phyloP scores from a whole-genome alignment of 108 stramenopile species.

The Stephanodiscus minutulus region DNA sequence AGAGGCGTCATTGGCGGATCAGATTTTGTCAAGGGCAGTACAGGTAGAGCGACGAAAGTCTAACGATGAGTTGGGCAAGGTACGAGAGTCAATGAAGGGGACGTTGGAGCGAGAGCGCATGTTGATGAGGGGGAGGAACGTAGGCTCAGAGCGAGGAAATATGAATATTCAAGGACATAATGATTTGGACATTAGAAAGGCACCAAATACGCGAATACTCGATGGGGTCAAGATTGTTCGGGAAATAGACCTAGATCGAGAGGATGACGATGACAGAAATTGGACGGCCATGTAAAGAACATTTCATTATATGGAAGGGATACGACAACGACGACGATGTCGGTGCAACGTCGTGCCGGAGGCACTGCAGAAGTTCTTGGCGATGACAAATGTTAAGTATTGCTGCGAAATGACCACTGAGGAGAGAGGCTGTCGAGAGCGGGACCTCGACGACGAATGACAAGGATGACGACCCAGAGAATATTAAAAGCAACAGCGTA shows the following conservation, averaged over 20 bases:
- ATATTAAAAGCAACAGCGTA: too few species aligned
- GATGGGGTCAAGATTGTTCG: constrained; percentile 31
- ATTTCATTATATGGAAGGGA: neutral
- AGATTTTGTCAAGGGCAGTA: constrained; percentile 18
- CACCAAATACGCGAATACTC: constrained; percentile 3
- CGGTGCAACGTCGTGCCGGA: neutral
- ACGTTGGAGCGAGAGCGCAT: constrained; percentile 28
- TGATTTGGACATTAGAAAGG: constrained; percentile 18
- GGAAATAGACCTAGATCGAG: constrained; percentile 10
- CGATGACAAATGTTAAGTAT: too few species aligned
- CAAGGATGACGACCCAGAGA: too few species aligned
- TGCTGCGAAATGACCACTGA: too few species aligned
- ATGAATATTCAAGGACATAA: constrained; percentile 8
- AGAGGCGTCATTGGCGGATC: constrained; percentile 18
- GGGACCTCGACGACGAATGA: too few species aligned
- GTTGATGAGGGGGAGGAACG: constrained; percentile 30
- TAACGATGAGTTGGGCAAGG: constrained; percentile 30
- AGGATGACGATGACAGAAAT: constrained; percentile 7
- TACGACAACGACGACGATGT: too few species aligned
- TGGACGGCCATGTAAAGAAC: constrained; percentile 9
- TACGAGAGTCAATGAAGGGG: constrained; percentile 26
- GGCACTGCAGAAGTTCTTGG: too few species aligned
- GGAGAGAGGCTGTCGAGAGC: too few species aligned
- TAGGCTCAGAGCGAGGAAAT: neutral
- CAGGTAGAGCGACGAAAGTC: constrained; percentile 30